Evolutionary conservation across 495 filamentous ascomycete species (phyloP), one percentile per base, ranked within the genome.

Genomic region (Friedmanniomyces endolithicus): DNA sequence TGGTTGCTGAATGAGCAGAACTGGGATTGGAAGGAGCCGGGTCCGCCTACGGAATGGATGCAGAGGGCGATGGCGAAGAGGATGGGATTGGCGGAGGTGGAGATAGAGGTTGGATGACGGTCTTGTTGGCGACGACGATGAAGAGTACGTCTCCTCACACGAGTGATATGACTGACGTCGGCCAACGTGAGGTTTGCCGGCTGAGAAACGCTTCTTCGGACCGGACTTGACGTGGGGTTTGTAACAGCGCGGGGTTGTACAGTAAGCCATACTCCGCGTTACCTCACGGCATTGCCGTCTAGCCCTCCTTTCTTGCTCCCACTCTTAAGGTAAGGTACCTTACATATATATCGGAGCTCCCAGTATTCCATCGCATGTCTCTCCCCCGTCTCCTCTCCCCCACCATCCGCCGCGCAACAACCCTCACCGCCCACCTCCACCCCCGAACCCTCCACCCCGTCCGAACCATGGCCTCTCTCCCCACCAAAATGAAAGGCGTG

Each of bases 401-500:
- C 23, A 24, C 54, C 23, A 49, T 25, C 7, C 59, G 55, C 41
- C 40, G 59, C 25, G 29, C 29, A 34, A 45, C 59, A 4, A 9
- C 44, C 12, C 11, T 61, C 20, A 44, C 59, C 25, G 37, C 54
- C 20, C 59, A 62, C 23, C 48, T 56, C 2, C 9, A 25, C 23
- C 34, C 31, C 45, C 23, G 16, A 41, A 41, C 25, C 16, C 46
- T 44, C 47, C 16, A 19, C 44, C 39, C 35, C n/a, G n/a, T n/a
- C 43, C 62, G 62, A 41, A 72, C 62, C 47, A 78, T 77, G 75
- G 68, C 71, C 24, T 75, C 73, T 20, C 22, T 63, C 68, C 57
- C 76, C 83, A 50, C 75, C 40, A 85, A 78, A 35, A 88, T 88
- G 88, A 85, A 83, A 57, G 88, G 78, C 60, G 73, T 94, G 58